Conservation (phyloP, 2,329 filamentous ascomycete species). For the Fusarium anguioides region DNA sequence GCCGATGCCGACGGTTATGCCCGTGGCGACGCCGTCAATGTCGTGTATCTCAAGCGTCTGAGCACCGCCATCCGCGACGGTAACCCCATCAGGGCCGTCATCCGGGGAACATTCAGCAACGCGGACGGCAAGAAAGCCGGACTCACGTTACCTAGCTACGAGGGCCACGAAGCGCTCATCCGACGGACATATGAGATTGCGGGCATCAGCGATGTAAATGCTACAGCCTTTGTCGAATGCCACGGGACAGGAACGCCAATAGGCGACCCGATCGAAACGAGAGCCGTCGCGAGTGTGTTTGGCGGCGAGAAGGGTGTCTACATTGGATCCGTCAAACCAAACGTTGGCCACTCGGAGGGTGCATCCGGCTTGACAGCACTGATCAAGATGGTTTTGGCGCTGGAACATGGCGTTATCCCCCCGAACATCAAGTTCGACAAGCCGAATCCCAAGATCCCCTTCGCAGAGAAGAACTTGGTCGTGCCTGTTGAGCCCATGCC, state of each 20-base stretch:
- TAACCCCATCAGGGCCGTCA: constrained; percentile 1
- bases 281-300: background rate
- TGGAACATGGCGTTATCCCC: constrained; percentile 49
- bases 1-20: constrained; percentile 20
- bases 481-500: constrained; percentile 41
- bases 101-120: no score
- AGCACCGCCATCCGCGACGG: background rate
- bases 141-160: no score
- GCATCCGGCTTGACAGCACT: background rate
- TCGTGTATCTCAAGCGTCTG: constrained; percentile 6
- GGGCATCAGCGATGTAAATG: background rate
- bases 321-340: constrained; percentile 1
- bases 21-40: constrained; percentile 21
- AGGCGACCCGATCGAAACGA: constrained; percentile 3
- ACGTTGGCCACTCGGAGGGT: background rate
- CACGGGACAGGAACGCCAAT: constrained; percentile 7
- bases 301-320: constrained; percentile 1
- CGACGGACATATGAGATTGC: background rate
- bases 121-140: no score
- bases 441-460: constrained; percentile 47
- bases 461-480: constrained; percentile 19
- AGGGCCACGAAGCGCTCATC: background rate
- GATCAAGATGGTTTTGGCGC: constrained; percentile 36
- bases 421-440: constrained; percentile 48
- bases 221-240: constrained; percentile 1